Percentiles rank a stretch among this genome's conserved stretches.
Conservation (phyloP, 306 rosid genomes). For the Psophocarpus tetragonolobus region DNA sequence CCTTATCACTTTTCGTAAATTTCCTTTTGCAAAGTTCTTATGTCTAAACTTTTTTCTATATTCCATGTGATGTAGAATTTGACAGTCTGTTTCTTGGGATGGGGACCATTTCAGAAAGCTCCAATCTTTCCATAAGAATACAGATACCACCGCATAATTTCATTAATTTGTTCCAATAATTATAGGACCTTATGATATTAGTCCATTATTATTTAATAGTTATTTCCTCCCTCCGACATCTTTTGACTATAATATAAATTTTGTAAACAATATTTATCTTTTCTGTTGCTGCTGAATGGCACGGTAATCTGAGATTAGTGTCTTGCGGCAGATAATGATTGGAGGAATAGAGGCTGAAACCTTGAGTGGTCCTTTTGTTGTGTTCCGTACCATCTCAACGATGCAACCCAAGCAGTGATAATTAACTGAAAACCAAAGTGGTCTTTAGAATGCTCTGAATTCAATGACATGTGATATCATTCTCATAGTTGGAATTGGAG, state of each 20-base stretch:
- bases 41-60: slow-evolving; percentile 9
- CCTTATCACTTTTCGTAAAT: slow-evolving; percentile 38
- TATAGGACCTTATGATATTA: slow-evolving; percentile 34
- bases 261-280: slow-evolving; percentile 10
- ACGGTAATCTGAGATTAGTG: slow-evolving; percentile 55
- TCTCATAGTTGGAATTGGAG: slow-evolving; percentile 41
- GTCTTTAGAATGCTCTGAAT: slow-evolving; percentile 30
- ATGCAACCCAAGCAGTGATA: slow-evolving; percentile 34
- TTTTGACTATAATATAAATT: slow-evolving; percentile 33
- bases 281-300: slow-evolving; percentile 28
- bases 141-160: slow-evolving; percentile 50
- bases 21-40: neutral
- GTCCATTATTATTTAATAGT: slow-evolving; percentile 30
- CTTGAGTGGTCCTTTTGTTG: slow-evolving; percentile 50
- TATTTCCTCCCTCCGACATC: slow-evolving; percentile 39
- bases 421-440: slow-evolving; percentile 17
- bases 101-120: slow-evolving; percentile 68
- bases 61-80: slow-evolving; percentile 63
- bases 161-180: slow-evolving; percentile 29
- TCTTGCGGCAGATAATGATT: slow-evolving; percentile 69
- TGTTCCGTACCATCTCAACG: slow-evolving; percentile 46
- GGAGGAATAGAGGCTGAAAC: slow-evolving; percentile 53
- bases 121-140: slow-evolving; percentile 59
- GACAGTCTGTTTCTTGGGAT: slow-evolving; percentile 70
- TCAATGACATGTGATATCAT: slow-evolving; percentile 38